A percentile compares a stretch with the other conserved stretches of the same genome.
Evolutionary conservation across 2,329 filamentous ascomycete genomes (phyloP).

Genomic region (Pseudonectria foliicola): DNA sequence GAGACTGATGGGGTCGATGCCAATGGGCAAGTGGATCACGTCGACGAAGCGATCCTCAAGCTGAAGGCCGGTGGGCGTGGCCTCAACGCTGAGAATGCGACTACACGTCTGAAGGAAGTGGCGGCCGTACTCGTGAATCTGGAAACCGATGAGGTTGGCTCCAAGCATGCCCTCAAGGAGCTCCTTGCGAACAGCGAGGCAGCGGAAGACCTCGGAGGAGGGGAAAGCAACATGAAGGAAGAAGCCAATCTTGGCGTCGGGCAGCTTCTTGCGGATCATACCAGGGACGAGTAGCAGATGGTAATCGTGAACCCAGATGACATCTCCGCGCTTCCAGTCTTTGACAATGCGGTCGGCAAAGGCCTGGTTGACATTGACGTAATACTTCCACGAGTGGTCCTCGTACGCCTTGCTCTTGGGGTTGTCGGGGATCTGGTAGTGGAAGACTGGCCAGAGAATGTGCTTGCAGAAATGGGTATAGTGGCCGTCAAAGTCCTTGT

Average conservation of each 20-base stretch:
- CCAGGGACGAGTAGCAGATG: conserved; percentile 81
- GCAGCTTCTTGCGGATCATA: conserved; percentile 84
- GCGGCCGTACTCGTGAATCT: conserved; percentile 85
- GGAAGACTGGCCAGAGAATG: conserved; percentile 95
- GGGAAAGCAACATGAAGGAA: conserved; percentile 94
- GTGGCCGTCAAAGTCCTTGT: conserved; percentile 90
- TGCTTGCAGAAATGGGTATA: conserved; percentile 97
- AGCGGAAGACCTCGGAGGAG: conserved; percentile 92
- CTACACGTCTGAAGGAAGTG: conserved; percentile 97
- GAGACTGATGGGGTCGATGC: conserved; percentile 77
- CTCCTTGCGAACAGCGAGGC: conserved; percentile 77
- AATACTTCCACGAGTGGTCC: conserved; percentile 94
- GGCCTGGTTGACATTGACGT: conserved; percentile 83
- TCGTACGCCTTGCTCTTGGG: conserved; percentile 98
- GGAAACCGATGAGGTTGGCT: conserved; percentile 87
- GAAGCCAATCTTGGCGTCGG: conserved; percentile 92
- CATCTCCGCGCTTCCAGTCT: conserved; percentile 89
- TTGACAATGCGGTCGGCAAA: conserved; percentile 87
- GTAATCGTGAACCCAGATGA: conserved; percentile 95
- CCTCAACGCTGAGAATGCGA: conserved; percentile 82
- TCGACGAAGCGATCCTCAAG: conserved; percentile 91
- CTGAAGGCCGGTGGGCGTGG: conserved; percentile 79
- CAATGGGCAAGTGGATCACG: conserved; percentile 77
- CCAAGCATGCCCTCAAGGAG: conserved; percentile 89
- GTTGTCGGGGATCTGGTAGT: conserved; percentile 96